Evolutionary conservation across 768 basidiomycete species (phyloP), one percentile per base, ranked within the genome.

Genomic region (Lactarius hatsudake): DNA sequence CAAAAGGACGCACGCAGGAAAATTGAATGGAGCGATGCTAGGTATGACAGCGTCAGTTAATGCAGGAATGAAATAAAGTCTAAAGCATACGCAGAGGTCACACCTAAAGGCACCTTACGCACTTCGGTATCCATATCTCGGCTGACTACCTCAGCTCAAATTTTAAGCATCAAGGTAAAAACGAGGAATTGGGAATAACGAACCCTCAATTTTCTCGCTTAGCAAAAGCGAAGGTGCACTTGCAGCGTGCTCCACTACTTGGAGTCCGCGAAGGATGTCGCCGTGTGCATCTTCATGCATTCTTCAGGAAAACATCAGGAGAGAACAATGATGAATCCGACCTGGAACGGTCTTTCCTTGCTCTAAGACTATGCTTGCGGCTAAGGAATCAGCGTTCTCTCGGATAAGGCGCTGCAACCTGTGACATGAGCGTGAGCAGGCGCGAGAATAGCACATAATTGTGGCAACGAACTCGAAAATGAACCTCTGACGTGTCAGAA

Each of bases 101-200:
- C 94, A 62, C 96, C 96, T 6, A 98, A 80, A 3, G 96, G 93
- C 20, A 93, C 77, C 71, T 86, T 86, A 59, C 95, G 85, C 18
- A 90, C 88, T 67, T 92, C 87, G 2, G 96, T 97, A 74, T 98
- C 96, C 96, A 98, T 98, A 75, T 97, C 96, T 76, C 88, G 94
- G 78, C 90, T 91, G 23, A 98, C 91, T 91, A 13, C 18, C 30
- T 42, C 23, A 43, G 34, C 30, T 18, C 30, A n/a, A 6, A 20
- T 10, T 1, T 9, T 45, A 12, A 42, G 53, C 32, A 62, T 42
- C 38, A 5, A 42, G 17, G 40, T 17, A 58, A 59, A 51, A 63
- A 60, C 18, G 12, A 43, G 20, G 20, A 38, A 26, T 53, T 4
- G 34, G n/a, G 28, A 51, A 23, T 5, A 40, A 58, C 63, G 13